Conservation (phyloP, 148 eudicot genomes). For the Fagopyrum esculentum region DNA sequence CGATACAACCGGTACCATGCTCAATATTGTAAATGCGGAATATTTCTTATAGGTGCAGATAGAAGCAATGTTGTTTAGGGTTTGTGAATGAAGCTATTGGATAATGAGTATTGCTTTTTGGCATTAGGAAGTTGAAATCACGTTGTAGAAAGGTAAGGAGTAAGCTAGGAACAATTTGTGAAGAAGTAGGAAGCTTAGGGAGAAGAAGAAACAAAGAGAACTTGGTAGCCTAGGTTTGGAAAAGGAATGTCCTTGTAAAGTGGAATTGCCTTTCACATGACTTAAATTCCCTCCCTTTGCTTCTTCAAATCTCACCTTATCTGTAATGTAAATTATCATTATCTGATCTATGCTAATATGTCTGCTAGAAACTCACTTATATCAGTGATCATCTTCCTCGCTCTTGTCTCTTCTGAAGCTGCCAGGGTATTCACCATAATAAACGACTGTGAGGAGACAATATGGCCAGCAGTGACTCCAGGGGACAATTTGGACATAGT, state of each 20-base stretch:
- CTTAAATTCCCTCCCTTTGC: neutral
- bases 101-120: no score
- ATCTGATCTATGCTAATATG: neutral
- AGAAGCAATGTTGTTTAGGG: no score
- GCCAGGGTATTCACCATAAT: conserved; percentile 41
- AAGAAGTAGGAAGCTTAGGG: neutral
- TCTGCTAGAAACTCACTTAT: neutral
- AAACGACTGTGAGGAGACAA: conserved; percentile 55
- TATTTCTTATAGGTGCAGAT: no score
- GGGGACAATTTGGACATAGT: no score
- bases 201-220: neutral
- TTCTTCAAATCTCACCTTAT: neutral
- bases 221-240: neutral
- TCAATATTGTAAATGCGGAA: no score
- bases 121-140: no score
- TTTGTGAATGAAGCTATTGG: no score
- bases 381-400: neutral
- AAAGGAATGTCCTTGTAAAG: neutral
- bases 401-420: conserved; percentile 22
- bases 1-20: no score
- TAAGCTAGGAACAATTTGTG: no score
- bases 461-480: conserved; percentile 63
- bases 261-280: neutral
- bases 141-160: no score
- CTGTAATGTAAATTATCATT: neutral